These are phyloP conservation scores for Obelidium mucronatum DNA, from an alignment of 192 early-diverging fungal species.

Conservation along the genomic window DNA sequence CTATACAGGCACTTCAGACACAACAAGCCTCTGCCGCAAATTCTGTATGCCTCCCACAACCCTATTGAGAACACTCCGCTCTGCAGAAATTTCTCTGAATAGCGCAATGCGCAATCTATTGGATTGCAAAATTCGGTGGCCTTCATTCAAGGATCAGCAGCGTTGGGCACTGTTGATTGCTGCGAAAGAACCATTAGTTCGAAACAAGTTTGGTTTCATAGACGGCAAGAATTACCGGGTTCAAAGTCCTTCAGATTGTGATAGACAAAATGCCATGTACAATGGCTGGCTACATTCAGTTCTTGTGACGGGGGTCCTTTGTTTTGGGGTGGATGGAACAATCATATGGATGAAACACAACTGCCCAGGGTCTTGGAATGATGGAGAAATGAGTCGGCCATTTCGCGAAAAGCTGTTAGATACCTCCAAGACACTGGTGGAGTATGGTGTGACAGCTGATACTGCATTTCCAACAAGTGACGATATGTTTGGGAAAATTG, in stretches of 20 bases:
- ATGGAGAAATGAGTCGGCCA: background rate
- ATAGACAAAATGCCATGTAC: constrained; percentile 30
- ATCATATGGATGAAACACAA: constrained; percentile 34
- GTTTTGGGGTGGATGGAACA: constrained; percentile 31
- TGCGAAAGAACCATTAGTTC: constrained; percentile 22
- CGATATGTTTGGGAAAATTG: background rate
- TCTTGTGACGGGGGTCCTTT: constrained; percentile 26
- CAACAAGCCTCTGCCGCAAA: background rate
- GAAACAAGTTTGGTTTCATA: constrained; percentile 9
- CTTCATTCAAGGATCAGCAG: background rate
- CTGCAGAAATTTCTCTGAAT: constrained; percentile 11
- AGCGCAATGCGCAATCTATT: background rate
- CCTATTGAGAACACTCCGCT: background rate
- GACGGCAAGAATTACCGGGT: constrained; percentile 37
- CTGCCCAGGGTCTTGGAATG: constrained; percentile 35
- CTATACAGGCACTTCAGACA: constrained; percentile 13
- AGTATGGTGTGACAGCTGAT: constrained; percentile 15
- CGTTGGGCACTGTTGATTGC: background rate
- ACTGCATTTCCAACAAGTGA: constrained; percentile 12
- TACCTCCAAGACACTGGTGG: background rate
- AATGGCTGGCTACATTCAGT: constrained; percentile 30
- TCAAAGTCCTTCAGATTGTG: constrained; percentile 5
- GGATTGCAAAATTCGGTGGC: constrained; percentile 11
- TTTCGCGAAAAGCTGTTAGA: constrained; percentile 3
- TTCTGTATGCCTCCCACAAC: constrained; percentile 24